phyloP scores from a whole-genome alignment of 2,329 filamentous ascomycete genomes.

The Aspergillus aculeatinus region DNA sequence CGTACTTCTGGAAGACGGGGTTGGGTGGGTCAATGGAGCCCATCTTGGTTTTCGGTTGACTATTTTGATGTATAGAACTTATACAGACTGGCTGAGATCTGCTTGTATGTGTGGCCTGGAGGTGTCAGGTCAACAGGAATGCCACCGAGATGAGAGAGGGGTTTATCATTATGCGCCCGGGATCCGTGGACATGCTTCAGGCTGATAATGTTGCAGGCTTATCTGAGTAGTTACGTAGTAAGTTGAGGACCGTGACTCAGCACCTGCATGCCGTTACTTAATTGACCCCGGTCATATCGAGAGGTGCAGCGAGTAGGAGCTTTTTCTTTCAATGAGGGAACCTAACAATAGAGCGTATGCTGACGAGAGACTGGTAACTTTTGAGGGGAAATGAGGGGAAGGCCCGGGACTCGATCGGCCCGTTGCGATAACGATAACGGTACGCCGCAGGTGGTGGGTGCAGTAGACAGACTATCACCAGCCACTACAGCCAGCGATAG shows the following conservation, averaged over 20 bases:
- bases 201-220: neutral
- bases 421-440: neutral
- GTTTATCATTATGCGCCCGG: neutral
- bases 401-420: neutral
- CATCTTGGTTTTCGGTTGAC: neutral
- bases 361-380: too few relatives aligned
- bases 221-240: neutral
- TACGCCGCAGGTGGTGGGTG: too few relatives aligned
- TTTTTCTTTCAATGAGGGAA: neutral
- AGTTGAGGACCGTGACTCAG: neutral
- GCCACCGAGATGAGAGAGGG: neutral
- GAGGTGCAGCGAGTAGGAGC: neutral
- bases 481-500: too few relatives aligned
- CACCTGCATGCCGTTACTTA: neutral
- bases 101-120: neutral
- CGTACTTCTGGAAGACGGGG: conserved; percentile 6
- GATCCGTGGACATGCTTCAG: neutral
- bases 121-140: neutral
- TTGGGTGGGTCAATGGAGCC: neutral
- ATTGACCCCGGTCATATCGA: neutral
- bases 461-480: too few relatives aligned
- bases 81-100: too few relatives aligned
- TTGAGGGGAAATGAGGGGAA: neutral
- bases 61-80: too few relatives aligned
- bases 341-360: too few relatives aligned